Conservation (phyloP, 352 stramenopile genomes). For the Phytophthora brassicae region DNA sequence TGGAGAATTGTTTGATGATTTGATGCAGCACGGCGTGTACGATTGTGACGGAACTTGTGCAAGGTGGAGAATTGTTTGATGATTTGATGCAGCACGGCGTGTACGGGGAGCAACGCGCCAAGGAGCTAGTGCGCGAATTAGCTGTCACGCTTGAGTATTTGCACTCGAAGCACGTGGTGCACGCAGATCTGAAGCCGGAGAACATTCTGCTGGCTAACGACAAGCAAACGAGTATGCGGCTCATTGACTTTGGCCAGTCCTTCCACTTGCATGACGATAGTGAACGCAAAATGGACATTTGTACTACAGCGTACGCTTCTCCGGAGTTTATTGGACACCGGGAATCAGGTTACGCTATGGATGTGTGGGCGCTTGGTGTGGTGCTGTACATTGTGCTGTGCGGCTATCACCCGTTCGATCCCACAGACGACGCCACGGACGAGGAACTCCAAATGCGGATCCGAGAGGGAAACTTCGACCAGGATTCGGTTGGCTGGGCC, state of each 20-base stretch:
- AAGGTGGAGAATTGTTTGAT: conserved; percentile 56
- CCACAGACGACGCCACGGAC: conserved; percentile 49
- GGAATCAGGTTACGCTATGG: conserved; percentile 38
- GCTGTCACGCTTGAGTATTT: conserved; percentile 41
- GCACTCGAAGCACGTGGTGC: conserved; percentile 48
- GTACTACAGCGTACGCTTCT: conserved; percentile 43
- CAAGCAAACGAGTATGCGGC: conserved; percentile 42
- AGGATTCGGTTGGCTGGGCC: conserved; percentile 33
- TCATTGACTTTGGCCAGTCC: conserved; percentile 85
- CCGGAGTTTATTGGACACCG: conserved; percentile 42
- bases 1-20: conserved; percentile 53
- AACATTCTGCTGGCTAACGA: conserved; percentile 49
- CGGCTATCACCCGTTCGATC: conserved; percentile 58
- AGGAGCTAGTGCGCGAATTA: conserved; percentile 40
- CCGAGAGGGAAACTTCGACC: conserved; percentile 40
- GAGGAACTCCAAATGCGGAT: conserved; percentile 43
- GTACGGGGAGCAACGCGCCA: conserved; percentile 40
- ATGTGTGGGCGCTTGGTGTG: conserved; percentile 61
- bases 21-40: conserved; percentile 48
- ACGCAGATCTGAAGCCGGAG: conserved; percentile 60
- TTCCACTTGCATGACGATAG: conserved; percentile 30
- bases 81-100: conserved; percentile 45
- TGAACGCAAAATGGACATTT: conserved; percentile 22
- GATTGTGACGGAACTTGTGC: conserved; percentile 56
- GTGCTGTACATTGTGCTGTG: conserved; percentile 60